Conservation (phyloP, 31 red algal species). For the Asparagopsis taxiformis region DNA sequence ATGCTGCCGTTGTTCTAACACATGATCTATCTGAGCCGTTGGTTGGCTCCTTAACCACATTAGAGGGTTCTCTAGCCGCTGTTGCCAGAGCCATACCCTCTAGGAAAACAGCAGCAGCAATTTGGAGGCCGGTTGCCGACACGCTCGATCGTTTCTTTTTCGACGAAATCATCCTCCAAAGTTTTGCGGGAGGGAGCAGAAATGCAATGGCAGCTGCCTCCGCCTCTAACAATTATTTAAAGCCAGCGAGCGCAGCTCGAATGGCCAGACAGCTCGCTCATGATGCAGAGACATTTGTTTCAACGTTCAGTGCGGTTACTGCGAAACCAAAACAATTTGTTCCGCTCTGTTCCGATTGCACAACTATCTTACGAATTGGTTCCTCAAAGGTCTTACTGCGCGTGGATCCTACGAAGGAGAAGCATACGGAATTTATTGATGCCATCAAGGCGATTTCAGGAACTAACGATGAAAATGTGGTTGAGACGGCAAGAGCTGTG, state of each 20-base stretch:
- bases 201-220: constrained; percentile 58
- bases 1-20: constrained; percentile 59
- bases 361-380: constrained; percentile 38
- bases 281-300: constrained; percentile 43
- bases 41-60: constrained; percentile 22
- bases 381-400: constrained; percentile 37
- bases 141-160: constrained; percentile 50
- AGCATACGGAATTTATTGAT: constrained; percentile 38
- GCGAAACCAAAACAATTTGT: constrained; percentile 43
- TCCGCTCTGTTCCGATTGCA: constrained; percentile 34
- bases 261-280: constrained; percentile 47
- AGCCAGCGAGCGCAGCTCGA: constrained; percentile 11
- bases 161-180: constrained; percentile 47
- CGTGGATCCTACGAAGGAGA: constrained; percentile 8
- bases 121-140: constrained; percentile 42
- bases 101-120: constrained; percentile 47
- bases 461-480: constrained; percentile 27
- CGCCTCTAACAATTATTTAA: constrained; percentile 29
- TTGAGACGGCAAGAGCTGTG: constrained; percentile 3
- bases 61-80: constrained; percentile 31
- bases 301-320: constrained; percentile 40
- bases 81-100: constrained; percentile 33
- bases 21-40: constrained; percentile 60
- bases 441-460: constrained; percentile 10
- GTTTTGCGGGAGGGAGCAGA: constrained; percentile 49